Percentiles rank a stretch among this genome's conserved stretches.
Evolutionary conservation across 1,139 yeast species (phyloP).

Genomic region (Hemisphaericaspora subhashii): DNA sequence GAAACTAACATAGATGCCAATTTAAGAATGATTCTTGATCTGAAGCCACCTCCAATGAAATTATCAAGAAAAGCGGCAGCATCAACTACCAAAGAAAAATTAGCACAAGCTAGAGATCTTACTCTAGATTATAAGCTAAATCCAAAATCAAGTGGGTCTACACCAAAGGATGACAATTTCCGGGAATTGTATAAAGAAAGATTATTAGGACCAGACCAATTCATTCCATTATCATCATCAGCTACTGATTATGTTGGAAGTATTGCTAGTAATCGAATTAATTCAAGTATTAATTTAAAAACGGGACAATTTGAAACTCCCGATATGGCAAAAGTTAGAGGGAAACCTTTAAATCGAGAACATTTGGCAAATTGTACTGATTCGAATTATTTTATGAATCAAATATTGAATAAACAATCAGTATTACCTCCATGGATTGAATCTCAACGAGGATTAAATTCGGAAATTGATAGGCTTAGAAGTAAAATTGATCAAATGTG

Average conservation of each 20-base stretch:
- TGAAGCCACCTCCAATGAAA: conserved; percentile 48
- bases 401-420: conserved; percentile 70
- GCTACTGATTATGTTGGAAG: conserved; percentile 53
- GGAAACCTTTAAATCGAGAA: conserved; percentile 54
- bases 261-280: conserved; percentile 72
- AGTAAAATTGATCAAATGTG: conserved; percentile 43
- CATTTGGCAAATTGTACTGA: conserved; percentile 61
- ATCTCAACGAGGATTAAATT: conserved; percentile 60
- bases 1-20: conserved; percentile 54
- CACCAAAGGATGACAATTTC: conserved; percentile 46
- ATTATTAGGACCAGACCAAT: conserved; percentile 58
- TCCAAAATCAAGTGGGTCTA: too few species aligned
- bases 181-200: conserved; percentile 63
- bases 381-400: conserved; percentile 44
- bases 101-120: conserved; percentile 62
- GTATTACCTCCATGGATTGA: conserved; percentile 90
- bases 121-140: conserved; percentile 62
- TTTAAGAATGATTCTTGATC: conserved; percentile 64
- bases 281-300: conserved; percentile 60
- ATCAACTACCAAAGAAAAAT: conserved; percentile 35
- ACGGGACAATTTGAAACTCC: conserved; percentile 61
- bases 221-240: conserved; percentile 35
- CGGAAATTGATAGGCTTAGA: conserved; percentile 48
- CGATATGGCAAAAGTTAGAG: conserved; percentile 53
- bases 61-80: conserved; percentile 13